These are phyloP conservation scores for Panellus pusillus DNA, from an alignment of 768 basidiomycete species.

Conservation along the genomic window DNA sequence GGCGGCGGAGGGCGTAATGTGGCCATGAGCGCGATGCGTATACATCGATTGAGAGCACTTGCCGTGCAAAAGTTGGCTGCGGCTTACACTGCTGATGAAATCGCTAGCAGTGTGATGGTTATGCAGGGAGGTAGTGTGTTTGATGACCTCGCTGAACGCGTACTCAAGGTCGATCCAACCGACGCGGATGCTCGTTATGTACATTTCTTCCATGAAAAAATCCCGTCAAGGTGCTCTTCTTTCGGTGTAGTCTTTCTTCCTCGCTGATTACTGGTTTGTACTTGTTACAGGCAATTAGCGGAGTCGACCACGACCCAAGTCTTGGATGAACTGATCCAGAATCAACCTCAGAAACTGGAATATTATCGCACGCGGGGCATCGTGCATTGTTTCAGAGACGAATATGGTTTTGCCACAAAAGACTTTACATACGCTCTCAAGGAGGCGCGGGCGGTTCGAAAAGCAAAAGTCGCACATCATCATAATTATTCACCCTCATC, in stretches of 20 bases:
- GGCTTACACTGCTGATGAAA: conserved; percentile 86
- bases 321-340: conserved; percentile 75
- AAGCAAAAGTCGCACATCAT: conserved; percentile 57
- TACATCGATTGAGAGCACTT: conserved; percentile 75
- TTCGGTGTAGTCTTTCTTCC: not conserved
- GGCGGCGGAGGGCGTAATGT: conserved; percentile 64
- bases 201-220: conserved; percentile 94
- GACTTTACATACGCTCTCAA: conserved; percentile 82
- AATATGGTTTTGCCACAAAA: conserved; percentile 69
- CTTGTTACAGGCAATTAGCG: conserved; percentile 66
- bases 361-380: conserved; percentile 89
- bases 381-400: conserved; percentile 86
- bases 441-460: conserved; percentile 72
- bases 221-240: conserved; percentile 72
- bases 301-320: conserved; percentile 79
- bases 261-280: conserved; percentile 12
- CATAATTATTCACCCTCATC: conserved; percentile 36
- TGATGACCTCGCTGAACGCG: conserved; percentile 88
- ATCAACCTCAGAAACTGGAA: conserved; percentile 75
- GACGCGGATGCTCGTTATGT: conserved; percentile 38
- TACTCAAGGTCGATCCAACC: conserved; percentile 59
- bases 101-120: conserved; percentile 90
- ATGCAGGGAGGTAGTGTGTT: conserved; percentile 95
- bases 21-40: conserved; percentile 81
- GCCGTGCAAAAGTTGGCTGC: conserved; percentile 86